These are phyloP conservation scores for Colletotrichum musicola DNA, from an alignment of 2,329 filamentous ascomycete genomes.

Conservation along the genomic window DNA sequence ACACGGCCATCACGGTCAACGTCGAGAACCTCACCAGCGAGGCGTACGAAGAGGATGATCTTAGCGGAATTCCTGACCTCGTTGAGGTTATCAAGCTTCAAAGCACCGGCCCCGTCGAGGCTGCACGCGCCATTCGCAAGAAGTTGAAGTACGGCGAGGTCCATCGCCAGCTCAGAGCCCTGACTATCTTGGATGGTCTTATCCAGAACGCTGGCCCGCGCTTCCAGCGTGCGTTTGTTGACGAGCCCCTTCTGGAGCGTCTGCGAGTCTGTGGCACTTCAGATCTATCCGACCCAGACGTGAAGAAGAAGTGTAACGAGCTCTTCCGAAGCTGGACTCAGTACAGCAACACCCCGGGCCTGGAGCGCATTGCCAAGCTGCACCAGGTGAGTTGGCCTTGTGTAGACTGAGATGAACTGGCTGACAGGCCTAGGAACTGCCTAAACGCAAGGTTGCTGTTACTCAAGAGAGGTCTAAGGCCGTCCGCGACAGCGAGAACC, in stretches of 20 bases:
- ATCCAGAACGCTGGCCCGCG: conserved; percentile 93
- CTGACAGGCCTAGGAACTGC: conserved; percentile 61
- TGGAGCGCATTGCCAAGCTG: conserved; percentile 83
- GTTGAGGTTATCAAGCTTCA: conserved; percentile 95
- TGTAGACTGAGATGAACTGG: not conserved
- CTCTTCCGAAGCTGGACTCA: conserved; percentile 91
- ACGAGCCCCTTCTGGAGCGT: conserved; percentile 92
- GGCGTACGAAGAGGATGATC: conserved; percentile 89
- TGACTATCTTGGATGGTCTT: conserved; percentile 90
- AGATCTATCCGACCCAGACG: conserved; percentile 83
- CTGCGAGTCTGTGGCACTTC: conserved; percentile 90
- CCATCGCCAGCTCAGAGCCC: conserved; percentile 90
- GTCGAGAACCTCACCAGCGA: conserved; percentile 93
- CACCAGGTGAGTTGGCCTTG: conserved; percentile 67
- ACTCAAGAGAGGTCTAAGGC: conserved; percentile 86
- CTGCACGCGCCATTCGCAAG: conserved; percentile 92
- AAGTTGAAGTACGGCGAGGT: conserved; percentile 98
- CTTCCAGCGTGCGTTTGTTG: conserved; percentile 89
- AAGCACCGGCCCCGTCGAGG: conserved; percentile 86
- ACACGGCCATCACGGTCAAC: conserved; percentile 92
- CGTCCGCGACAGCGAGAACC: conserved; percentile 82
- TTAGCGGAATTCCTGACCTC: conserved; percentile 91
- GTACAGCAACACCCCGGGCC: conserved; percentile 84
- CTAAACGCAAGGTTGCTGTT: conserved; percentile 76
- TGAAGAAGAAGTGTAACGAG: conserved; percentile 88